phyloP scores from a whole-genome alignment of 73 alveolate genomes.

The Effrenium voratum region DNA sequence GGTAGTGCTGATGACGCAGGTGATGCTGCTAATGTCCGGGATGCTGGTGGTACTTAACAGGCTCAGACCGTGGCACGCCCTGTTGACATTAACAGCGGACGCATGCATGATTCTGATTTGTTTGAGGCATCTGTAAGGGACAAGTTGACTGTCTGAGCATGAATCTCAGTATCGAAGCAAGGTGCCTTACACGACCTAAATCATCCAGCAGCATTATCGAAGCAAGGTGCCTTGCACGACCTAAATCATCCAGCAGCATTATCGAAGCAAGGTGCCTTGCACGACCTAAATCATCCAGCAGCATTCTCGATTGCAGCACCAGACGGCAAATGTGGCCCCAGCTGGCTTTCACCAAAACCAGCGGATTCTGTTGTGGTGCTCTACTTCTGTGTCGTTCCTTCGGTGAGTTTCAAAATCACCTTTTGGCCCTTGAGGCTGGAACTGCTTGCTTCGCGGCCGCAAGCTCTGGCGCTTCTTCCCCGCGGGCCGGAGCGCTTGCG shows the following conservation, averaged over 20 bases:
- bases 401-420: neutral
- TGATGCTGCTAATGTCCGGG: too few relatives aligned
- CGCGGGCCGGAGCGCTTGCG: neutral
- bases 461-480: slow-evolving; percentile 63
- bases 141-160: too few relatives aligned
- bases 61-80: too few relatives aligned
- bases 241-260: neutral
- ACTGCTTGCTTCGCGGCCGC: slow-evolving; percentile 22
- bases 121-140: too few relatives aligned
- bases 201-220: neutral
- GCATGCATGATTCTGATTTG: too few relatives aligned
- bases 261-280: neutral
- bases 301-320: neutral
- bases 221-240: neutral
- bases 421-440: neutral
- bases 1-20: too few relatives aligned
- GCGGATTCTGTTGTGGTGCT: neutral
- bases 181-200: neutral
- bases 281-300: neutral
- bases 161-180: neutral
- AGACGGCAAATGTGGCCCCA: neutral
- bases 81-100: too few relatives aligned
- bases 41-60: too few relatives aligned
- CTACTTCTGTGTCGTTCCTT: neutral
- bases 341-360: neutral